Base-by-base conservation (phyloP, 352 stramenopile species). In the Pilasporangium apinafurcum region DNA sequence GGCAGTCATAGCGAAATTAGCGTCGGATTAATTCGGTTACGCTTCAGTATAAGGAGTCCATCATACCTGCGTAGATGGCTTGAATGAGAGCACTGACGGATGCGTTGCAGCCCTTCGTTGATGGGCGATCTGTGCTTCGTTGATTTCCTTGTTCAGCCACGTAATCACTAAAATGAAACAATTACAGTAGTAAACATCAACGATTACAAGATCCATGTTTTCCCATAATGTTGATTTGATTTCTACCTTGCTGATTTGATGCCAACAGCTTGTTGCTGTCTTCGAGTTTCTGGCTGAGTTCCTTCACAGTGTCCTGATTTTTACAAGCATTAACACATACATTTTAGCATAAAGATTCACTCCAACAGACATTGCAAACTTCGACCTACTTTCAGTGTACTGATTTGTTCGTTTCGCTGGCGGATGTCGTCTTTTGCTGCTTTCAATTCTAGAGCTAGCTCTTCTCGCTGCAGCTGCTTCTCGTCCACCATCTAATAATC, bases 81-180 rank as follows among this genome's bases (percentile, higher is more conserved):
- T 69, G 47, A 81, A 92, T 3, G 75, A 65, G 22, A 86, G 69
- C 29, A 89, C 75, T 14, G 78, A 83, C 18, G 77, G 70, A 41
- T 92, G 77, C 18, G 75, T 60, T 12, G 63, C 71, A 9, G 70
- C 66, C 34, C 73, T 62, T 35, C 76, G 56, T 20, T 87, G 81
- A 40, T 86, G 70, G 0, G 73, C 60, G 44, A 92, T 71, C 48
- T 95, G 82, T 17, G 75, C 73, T 56, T 95, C 81, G 48, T 94
- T 95, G 48, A 95, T 95, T 48, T 95, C 81, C 49, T 95, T 95
- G 68, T 95, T 95, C 24, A 95, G 50, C 77, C 83, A 95, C 24
- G 79, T 70, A 51, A 95, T 95, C 17, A 95, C 84, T 92, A 34
- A 27, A 30, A 25, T 3, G 17, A 32, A 32, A 27, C 10, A 32